Conservation (phyloP, 305 asterid genomes). For the Solanum chacoense region DNA sequence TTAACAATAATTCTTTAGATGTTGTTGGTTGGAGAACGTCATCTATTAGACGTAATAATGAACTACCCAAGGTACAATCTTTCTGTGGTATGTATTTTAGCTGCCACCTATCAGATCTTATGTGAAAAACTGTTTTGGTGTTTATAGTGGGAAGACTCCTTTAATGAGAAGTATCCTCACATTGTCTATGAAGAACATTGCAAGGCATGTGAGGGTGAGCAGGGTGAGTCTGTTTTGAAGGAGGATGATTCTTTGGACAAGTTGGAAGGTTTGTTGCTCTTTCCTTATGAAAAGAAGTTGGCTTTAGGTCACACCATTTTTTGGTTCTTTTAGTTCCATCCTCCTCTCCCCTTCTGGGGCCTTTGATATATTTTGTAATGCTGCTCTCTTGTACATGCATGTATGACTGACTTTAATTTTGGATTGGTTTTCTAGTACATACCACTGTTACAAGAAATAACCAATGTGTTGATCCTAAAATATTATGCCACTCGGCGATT, state of each 20-base stretch:
- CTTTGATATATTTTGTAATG: background rate
- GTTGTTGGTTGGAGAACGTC: constrained; percentile 99
- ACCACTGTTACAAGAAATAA: background rate
- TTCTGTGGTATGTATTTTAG: background rate
- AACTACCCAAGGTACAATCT: constrained; percentile 70
- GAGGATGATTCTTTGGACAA: constrained; percentile 35
- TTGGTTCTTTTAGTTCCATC: background rate
- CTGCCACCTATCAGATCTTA: constrained; percentile 1
- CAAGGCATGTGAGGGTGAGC: constrained; percentile 59
- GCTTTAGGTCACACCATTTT: background rate
- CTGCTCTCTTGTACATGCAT: background rate
- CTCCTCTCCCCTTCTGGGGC: background rate
- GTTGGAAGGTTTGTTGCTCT: constrained; percentile 60
- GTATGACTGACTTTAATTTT: background rate
- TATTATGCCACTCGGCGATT: background rate
- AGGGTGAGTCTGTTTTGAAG: constrained; percentile 22
- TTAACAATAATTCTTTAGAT: constrained; percentile 39
- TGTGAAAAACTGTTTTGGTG: constrained; percentile 10
- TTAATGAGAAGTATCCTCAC: constrained; percentile 82
- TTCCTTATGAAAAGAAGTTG: background rate
- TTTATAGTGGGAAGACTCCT: constrained; percentile 27
- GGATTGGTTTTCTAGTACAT: background rate
- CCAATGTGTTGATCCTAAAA: background rate
- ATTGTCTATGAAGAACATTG: constrained; percentile 87
- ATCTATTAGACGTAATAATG: constrained; percentile 76